These are phyloP conservation scores for Penicillium ochrochloron DNA, from an alignment of 495 filamentous ascomycete species.

Conservation along the genomic window DNA sequence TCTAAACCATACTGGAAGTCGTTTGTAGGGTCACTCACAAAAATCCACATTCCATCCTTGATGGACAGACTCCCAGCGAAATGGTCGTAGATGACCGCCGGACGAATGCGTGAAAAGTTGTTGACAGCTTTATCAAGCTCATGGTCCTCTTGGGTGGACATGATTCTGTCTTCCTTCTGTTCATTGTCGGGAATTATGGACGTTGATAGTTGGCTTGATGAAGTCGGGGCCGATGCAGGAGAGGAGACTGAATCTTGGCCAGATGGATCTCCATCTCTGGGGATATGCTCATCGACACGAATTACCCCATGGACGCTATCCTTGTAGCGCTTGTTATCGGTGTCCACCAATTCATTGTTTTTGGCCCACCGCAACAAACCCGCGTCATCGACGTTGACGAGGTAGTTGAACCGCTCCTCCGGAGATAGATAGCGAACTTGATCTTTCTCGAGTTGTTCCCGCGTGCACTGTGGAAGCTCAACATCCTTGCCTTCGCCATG, in stretches of 20 bases:
- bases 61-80: constrained; percentile 70
- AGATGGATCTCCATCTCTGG: constrained; percentile 44
- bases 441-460: constrained; percentile 69
- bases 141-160: constrained; percentile 20
- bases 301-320: constrained; percentile 84
- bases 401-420: constrained; percentile 73
- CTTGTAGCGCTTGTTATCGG: constrained; percentile 67
- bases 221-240: neutral
- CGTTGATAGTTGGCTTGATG: constrained; percentile 19
- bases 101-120: constrained; percentile 69
- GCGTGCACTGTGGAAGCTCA: constrained; percentile 62
- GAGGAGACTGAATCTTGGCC: neutral
- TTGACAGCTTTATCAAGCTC: constrained; percentile 57
- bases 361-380: constrained; percentile 80
- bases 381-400: constrained; percentile 68
- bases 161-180: constrained; percentile 46
- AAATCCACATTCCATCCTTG: constrained; percentile 89
- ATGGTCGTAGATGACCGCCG: constrained; percentile 70
- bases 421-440: constrained; percentile 73
- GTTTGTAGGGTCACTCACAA: constrained; percentile 50
- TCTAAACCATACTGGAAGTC: no score
- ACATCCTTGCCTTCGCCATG: constrained; percentile 69
- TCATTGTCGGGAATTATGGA: constrained; percentile 47
- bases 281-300: constrained; percentile 61
- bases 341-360: constrained; percentile 76